Percentiles rank a stretch among this genome's conserved stretches.
Evolutionary conservation across 495 filamentous ascomycete genomes (phyloP).

Genomic region (Penicillium daleae): DNA sequence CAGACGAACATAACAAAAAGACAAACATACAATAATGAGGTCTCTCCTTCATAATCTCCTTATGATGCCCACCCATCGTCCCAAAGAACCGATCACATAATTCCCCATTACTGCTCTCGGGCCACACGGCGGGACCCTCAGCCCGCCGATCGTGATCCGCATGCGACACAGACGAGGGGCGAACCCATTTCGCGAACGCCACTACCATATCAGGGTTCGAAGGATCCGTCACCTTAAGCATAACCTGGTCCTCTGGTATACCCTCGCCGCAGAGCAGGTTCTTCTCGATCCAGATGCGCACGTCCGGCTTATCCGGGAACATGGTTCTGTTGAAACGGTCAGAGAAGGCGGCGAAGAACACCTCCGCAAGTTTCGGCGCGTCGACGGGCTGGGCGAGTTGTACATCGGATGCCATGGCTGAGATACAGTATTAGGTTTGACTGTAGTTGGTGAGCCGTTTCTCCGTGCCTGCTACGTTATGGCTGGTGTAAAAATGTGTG

Average conservation of each 20-base stretch:
- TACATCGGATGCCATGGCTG: conserved; percentile 26
- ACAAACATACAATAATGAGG: conserved; percentile 35
- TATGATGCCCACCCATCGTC: conserved; percentile 24
- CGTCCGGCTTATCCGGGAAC: conserved; percentile 33
- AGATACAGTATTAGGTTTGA: too few species aligned
- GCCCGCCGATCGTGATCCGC: conserved; percentile 20
- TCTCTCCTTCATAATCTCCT: conserved; percentile 26
- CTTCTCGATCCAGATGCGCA: conserved; percentile 24
- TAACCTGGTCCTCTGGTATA: conserved; percentile 7
- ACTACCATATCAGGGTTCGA: conserved; percentile 16
- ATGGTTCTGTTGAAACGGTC: conserved; percentile 25
- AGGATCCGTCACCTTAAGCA: conserved; percentile 24
- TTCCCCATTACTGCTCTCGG: conserved; percentile 20
- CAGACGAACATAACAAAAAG: neutral
- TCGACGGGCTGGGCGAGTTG: conserved; percentile 21
- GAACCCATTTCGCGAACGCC: conserved; percentile 35
- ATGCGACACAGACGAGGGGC: conserved; percentile 1
- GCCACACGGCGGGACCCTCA: conserved; percentile 17
- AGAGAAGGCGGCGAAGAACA: conserved; percentile 32
- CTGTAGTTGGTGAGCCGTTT: neutral
- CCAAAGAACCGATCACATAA: conserved; percentile 34
- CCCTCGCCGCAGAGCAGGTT: conserved; percentile 5
- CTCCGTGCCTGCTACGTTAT: neutral
- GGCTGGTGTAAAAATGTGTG: neutral
- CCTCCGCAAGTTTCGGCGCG: conserved; percentile 18